These are phyloP conservation scores for Diaporthe caulivora DNA, from an alignment of 2,329 filamentous ascomycete genomes.

Conservation along the genomic window DNA sequence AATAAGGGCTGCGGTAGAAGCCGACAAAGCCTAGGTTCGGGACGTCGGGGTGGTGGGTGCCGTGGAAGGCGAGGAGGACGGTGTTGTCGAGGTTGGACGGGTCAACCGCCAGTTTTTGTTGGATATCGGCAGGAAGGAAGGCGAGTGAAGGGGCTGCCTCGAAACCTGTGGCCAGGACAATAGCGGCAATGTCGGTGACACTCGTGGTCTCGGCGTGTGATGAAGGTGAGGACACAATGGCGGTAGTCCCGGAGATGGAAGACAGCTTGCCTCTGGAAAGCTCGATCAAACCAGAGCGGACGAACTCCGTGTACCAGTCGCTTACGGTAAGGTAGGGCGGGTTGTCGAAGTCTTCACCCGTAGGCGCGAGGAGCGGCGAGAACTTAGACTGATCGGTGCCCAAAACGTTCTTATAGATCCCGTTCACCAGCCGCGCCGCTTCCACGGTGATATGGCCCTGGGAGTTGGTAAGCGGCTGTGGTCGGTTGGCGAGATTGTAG, in stretches of 20 bases:
- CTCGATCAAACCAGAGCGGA: conserved; percentile 72
- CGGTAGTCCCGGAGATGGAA: conserved; percentile 51
- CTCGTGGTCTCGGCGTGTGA: conserved; percentile 41
- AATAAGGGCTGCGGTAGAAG: conserved; percentile 87
- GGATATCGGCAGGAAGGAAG: conserved; percentile 71
- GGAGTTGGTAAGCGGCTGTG: conserved; percentile 69
- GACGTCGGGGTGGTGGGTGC: conserved; percentile 70
- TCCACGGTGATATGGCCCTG: conserved; percentile 74
- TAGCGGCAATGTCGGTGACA: conserved; percentile 71
- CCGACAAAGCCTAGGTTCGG: conserved; percentile 82
- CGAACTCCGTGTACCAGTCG: conserved; percentile 80
- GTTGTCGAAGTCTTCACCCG: conserved; percentile 55
- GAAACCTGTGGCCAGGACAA: conserved; percentile 84
- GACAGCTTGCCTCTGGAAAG: conserved; percentile 62
- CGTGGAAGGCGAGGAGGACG: conserved; percentile 76
- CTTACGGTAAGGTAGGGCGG: conserved; percentile 77
- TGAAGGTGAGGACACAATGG: conserved; percentile 46
- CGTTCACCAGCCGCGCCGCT: conserved; percentile 66
- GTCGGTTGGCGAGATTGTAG: conserved; percentile 76
- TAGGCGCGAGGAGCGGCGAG: conserved; percentile 56
- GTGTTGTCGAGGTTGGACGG: conserved; percentile 67
- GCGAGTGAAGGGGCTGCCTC: conserved; percentile 72
- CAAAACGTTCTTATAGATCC: conserved; percentile 60
- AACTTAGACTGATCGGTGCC: conserved; percentile 68
- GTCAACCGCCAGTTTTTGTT: conserved; percentile 69